A percentile compares a stretch with the other conserved stretches of the same genome.
Evolutionary conservation across 371 early-diverging fungal species (phyloP).

Genomic region (Umbelopsis sp.): DNA sequence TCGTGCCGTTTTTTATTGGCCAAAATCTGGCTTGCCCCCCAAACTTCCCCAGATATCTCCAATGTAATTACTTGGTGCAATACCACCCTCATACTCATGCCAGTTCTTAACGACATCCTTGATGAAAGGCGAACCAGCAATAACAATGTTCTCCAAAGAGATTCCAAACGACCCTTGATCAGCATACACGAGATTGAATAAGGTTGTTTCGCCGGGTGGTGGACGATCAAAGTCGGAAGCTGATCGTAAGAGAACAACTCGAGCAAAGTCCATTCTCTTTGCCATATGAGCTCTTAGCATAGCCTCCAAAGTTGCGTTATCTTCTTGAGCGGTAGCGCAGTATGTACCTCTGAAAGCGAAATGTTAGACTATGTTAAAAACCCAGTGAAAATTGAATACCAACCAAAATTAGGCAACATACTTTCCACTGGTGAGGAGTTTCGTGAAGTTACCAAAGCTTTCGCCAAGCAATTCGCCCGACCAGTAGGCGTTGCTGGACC

Average conservation of each 20-base stretch:
- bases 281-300: constrained; percentile 2
- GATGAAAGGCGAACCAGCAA: constrained; percentile 17
- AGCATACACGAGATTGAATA: constrained; percentile 8
- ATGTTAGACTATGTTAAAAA: not conserved
- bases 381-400: not conserved
- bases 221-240: constrained; percentile 19
- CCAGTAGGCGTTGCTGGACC: constrained; percentile 16
- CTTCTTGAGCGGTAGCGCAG: constrained; percentile 19
- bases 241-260: constrained; percentile 15
- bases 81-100: constrained; percentile 15
- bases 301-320: constrained; percentile 18
- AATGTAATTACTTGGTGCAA: constrained; percentile 15
- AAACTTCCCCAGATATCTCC: constrained; percentile 13
- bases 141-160: constrained; percentile 10
- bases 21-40: constrained; percentile 3
- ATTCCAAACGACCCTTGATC: constrained; percentile 11
- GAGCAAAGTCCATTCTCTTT: not conserved
- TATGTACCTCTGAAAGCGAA: not conserved
- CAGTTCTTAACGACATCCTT: constrained; percentile 18
- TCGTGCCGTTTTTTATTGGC: no score
- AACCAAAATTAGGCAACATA: not conserved
- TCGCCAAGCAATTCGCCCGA: constrained; percentile 5
- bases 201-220: not conserved
- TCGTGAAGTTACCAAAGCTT: constrained; percentile 16
- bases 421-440: constrained; percentile 13